Percentiles rank a stretch among this genome's conserved stretches.
Conservation (phyloP, 495 filamentous ascomycete species). For the Penicillium mononematosum region DNA sequence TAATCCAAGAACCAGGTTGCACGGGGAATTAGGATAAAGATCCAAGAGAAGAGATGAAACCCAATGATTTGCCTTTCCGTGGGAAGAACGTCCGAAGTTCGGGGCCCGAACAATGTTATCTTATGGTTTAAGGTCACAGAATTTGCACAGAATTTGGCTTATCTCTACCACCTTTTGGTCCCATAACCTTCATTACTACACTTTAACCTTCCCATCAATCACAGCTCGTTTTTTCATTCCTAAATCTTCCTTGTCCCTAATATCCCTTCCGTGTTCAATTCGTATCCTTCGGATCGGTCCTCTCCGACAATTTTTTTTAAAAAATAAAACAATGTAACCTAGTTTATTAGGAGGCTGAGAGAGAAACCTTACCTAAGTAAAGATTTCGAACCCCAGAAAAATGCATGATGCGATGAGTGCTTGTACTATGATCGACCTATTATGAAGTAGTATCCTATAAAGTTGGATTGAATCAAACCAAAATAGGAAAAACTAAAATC, state of each 20-base stretch:
- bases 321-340: neutral
- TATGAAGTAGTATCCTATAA: neutral
- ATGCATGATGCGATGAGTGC: conserved; percentile 10
- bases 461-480: neutral
- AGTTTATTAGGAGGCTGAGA: neutral
- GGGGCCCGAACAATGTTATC: conserved; percentile 35
- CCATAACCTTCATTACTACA: neutral
- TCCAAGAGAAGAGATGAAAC: neutral
- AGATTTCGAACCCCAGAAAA: neutral
- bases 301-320: conserved; percentile 19
- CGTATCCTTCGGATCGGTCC: conserved; percentile 27
- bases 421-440: neutral
- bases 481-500: neutral
- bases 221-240: neutral
- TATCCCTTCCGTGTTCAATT: conserved; percentile 6
- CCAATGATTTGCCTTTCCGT: conserved; percentile 17
- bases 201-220: conserved; percentile 4
- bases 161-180: conserved; percentile 21
- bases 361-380: neutral
- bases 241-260: conserved; percentile 9
- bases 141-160: conserved; percentile 28
- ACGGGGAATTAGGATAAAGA: conserved; percentile 3
- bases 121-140: conserved; percentile 44
- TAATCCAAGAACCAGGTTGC: conserved; percentile 2
- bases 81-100: conserved; percentile 40